phyloP scores from a whole-genome alignment of 768 basidiomycete species.

The Kwoniella sp. region DNA sequence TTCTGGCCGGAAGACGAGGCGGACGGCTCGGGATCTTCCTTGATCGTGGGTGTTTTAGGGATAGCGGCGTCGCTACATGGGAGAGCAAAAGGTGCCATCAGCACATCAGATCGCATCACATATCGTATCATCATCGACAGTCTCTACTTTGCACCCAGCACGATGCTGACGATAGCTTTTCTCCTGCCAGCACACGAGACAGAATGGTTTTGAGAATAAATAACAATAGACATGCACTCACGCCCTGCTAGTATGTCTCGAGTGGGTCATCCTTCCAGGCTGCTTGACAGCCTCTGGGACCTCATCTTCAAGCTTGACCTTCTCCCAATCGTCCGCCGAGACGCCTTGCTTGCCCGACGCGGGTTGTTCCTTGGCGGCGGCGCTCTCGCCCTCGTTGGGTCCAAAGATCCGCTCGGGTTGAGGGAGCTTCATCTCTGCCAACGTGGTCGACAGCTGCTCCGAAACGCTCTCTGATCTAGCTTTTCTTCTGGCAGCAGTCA shows the following conservation, averaged over 20 bases:
- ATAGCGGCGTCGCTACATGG: slow-evolving; percentile 21
- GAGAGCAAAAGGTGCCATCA: too few species aligned
- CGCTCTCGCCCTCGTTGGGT: slow-evolving; percentile 39
- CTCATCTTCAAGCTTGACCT: slow-evolving; percentile 52
- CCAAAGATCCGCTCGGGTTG: slow-evolving; percentile 55
- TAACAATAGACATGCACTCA: slow-evolving; percentile 24
- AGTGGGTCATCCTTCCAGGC: slow-evolving; percentile 49
- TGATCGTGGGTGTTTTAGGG: slow-evolving; percentile 21
- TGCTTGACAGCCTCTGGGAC: slow-evolving; percentile 54
- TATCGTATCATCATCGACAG: too few species aligned
- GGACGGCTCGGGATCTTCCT: slow-evolving; percentile 16
- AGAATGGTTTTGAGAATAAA: neutral
- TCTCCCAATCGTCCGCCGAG: slow-evolving; percentile 53
- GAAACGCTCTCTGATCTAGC: slow-evolving; percentile 49
- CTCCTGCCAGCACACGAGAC: neutral
- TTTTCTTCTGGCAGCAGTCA: slow-evolving; percentile 37
- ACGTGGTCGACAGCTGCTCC: slow-evolving; percentile 44
- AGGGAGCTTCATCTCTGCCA: slow-evolving; percentile 54
- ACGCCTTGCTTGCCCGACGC: slow-evolving; percentile 40
- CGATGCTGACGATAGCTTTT: neutral
- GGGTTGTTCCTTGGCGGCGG: slow-evolving; percentile 22
- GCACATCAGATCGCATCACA: too few species aligned
- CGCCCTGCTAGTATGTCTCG: slow-evolving; percentile 46
- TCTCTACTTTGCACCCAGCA: neutral
- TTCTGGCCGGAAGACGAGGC: slow-evolving; percentile 4